Base-by-base conservation (phyloP, 2,329 filamentous ascomycete genomes). In the Claviceps monticola region DNA sequence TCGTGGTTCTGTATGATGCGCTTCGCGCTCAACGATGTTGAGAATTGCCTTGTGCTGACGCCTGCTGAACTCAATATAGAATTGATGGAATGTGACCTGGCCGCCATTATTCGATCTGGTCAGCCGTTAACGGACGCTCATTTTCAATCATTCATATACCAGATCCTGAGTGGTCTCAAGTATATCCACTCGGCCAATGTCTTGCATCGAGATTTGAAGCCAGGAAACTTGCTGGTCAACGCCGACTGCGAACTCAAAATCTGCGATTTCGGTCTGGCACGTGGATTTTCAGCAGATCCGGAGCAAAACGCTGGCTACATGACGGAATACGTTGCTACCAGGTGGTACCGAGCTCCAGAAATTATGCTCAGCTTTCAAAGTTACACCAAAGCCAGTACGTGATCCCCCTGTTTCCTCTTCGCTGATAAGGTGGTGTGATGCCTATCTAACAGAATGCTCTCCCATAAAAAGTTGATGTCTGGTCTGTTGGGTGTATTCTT, bases 361-460 rank as follows among this genome's bases (percentile, higher is more conserved):
- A 98, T 98, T 61, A 98, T 98, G 93, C 74, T 98, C 69, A 96
- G 89, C 74, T 98, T 98, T 80, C 91, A 97, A 71, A 96, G 89
- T 74, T 98, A 98, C 71, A 98, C 93, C 63, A 98, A 98, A 88
- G 93, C 93, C 60, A 98, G 93, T 97, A 82, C 53, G 90, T 91
- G 14, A 8, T 13, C 14, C 38, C 38, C 7, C 3, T 48, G 1
- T 6, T 16, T 29, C 1, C 16, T 4, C 9, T 39, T 46, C 1
- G 5, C 19, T 42, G 17, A 3, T 4, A 13, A 11, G 0, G 41
- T 21, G 41, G 14, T 19, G 17, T 42, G 36, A 7, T 34, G 2
- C 16, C 1, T 17, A 17, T 8, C 16, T 29, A 41, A 41, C 39
- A 43, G 34, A n/a, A 43, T 37, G 16, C 11, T 19, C 26, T 46